Evolutionary conservation across 163 green algal genomes (phyloP), one percentile per base, ranked within the genome.

Genomic region (Scenedesmus sp.): DNA sequence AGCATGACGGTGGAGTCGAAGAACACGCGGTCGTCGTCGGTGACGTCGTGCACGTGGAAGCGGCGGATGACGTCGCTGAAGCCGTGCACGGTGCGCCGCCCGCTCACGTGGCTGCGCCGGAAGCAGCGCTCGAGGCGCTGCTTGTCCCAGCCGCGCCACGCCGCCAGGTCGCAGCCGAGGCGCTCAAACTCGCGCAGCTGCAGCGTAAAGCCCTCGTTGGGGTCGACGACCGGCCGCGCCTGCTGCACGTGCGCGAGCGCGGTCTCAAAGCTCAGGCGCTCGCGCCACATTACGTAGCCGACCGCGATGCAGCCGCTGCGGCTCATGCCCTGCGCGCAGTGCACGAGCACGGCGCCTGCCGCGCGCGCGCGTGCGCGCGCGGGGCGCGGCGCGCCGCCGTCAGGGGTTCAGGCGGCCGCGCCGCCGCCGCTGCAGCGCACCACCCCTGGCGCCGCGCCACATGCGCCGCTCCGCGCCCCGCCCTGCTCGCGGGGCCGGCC

Each of bases 311-410:
- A 91, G 11, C 90, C 90, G 42, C 88, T 96, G 26, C 96, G 87
- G 17, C 92, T 98, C 28, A 98, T 95, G 20, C 96, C 96, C 85
- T 97, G 91, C 5, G 91, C 97, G 89, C 96, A 99, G 87, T 99
- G 96, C 53, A 99, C 83, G n/a, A 98, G 88, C 65, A 98, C 92
- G 15, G 77, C 78, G 17, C 95, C 94, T 33, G 83, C 78, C 39
- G 2, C 28, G 24, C 26, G 3, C 33, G 58, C 15, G 17, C 26
- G 14, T 42, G 26, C 56, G 36, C 20, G 56, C 56, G n/a, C n/a
- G 18, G 2, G 13, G 28, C 20, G 56, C 33, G 36, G 56, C 56
- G 39, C 10, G 56, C 24, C 14, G 53, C 53, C 28, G 10, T 10
- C 47, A n/a, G 14, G 47, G 47, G 47, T 56, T 56, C 15, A 14